Evolutionary conservation across 139 green algal species (phyloP).

Genomic region (Monoraphidium neglectum): DNA sequence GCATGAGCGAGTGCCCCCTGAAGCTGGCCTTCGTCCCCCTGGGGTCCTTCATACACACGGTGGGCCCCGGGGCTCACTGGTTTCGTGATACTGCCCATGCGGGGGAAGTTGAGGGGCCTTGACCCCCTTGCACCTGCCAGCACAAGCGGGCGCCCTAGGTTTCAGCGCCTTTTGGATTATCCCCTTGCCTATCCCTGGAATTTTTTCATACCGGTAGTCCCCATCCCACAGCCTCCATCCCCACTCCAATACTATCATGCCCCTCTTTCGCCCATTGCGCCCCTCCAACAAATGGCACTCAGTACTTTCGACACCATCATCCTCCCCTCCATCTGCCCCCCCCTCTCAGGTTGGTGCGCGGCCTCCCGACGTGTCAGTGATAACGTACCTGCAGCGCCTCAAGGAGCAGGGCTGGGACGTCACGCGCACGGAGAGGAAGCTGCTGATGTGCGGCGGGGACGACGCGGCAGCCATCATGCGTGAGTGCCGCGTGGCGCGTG

Average conservation of each 20-base stretch:
- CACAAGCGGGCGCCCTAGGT: neutral
- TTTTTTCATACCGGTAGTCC: no score
- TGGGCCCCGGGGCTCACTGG: conserved; percentile 27
- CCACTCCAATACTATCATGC: no score
- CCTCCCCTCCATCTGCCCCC: neutral
- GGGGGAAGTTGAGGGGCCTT: no score
- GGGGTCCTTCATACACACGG: conserved; percentile 63
- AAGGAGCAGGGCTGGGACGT: conserved; percentile 83
- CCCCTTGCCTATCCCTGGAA: no score
- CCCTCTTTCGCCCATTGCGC: no score
- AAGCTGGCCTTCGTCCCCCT: conserved; percentile 58
- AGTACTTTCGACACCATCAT: no score
- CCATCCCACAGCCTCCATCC: no score
- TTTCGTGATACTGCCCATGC: neutral
- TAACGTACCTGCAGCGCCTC: conserved; percentile 74
- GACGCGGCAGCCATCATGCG: neutral
- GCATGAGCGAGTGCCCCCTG: conserved; percentile 64
- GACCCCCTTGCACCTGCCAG: no score
- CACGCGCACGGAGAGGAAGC: conserved; percentile 46
- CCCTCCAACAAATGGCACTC: no score
- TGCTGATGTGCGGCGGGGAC: conserved; percentile 37
- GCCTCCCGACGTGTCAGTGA: conserved; percentile 12
- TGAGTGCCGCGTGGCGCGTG: no score
- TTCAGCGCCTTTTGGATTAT: neutral
- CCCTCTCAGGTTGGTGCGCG: conserved; percentile 31